Evolutionary conservation across 306 rosid species (phyloP).

Genomic region (Pterocarpus macrocarpus): DNA sequence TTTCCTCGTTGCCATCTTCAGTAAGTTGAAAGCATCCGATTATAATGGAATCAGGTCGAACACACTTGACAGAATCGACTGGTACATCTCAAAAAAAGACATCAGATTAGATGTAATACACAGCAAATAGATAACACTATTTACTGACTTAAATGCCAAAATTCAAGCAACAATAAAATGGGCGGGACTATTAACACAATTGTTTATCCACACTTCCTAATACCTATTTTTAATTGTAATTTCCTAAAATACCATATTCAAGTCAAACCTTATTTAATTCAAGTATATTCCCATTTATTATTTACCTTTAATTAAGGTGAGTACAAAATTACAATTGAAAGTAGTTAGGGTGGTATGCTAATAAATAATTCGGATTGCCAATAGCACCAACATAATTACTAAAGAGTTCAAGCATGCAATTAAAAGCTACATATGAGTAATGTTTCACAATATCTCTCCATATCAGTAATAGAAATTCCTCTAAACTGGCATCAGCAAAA

Average conservation of each 20-base stretch:
- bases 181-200: not conserved
- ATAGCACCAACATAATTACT: not conserved
- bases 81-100: slow-evolving; percentile 55
- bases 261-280: not conserved
- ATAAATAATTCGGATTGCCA: not conserved
- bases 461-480: not conserved
- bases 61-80: slow-evolving; percentile 94
- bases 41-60: slow-evolving; percentile 83
- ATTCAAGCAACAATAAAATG: slow-evolving; percentile 22
- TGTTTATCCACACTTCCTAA: not conserved
- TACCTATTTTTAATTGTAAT: not conserved
- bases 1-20: slow-evolving; percentile 77
- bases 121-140: slow-evolving; percentile 13
- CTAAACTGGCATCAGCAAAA: not conserved
- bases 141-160: not conserved
- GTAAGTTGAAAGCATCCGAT: slow-evolving; percentile 86
- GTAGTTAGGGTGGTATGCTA: not conserved
- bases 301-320: not conserved
- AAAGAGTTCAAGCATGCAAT: not conserved
- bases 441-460: not conserved
- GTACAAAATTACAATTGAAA: not conserved
- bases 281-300: not conserved
- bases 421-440: not conserved
- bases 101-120: slow-evolving; percentile 46
- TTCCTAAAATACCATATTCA: not conserved